Evolutionary conservation across 805 yeast genomes (phyloP).

Genomic region (Teunomyces tritomae): DNA sequence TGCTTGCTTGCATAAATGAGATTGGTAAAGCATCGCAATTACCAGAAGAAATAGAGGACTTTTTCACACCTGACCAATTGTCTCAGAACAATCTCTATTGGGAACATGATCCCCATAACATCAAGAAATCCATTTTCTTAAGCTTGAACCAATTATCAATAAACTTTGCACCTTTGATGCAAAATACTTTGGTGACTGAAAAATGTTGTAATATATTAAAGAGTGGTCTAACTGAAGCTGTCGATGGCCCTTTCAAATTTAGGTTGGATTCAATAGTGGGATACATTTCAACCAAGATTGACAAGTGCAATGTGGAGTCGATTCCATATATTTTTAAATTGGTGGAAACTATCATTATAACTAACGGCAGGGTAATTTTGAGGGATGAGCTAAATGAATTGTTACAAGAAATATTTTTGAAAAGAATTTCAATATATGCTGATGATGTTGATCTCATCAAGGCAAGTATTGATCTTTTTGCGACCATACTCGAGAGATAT

Average conservation of each 20-base stretch:
- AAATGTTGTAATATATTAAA: slow-evolving; percentile 61
- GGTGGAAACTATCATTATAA: slow-evolving; percentile 42
- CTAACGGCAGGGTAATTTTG: slow-evolving; percentile 30
- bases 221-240: slow-evolving; percentile 59
- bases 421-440: slow-evolving; percentile 31
- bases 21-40: slow-evolving; percentile 67
- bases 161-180: slow-evolving; percentile 32
- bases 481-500: slow-evolving; percentile 45
- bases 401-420: slow-evolving; percentile 36
- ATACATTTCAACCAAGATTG: slow-evolving; percentile 36
- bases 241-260: slow-evolving; percentile 67
- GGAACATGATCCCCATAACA: slow-evolving; percentile 44
- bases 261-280: slow-evolving; percentile 20
- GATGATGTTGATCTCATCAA: slow-evolving; percentile 62
- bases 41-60: slow-evolving; percentile 51
- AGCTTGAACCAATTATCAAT: slow-evolving; percentile 44
- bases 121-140: slow-evolving; percentile 42
- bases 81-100: slow-evolving; percentile 38
- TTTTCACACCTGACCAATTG: slow-evolving; percentile 31
- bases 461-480: slow-evolving; percentile 48
- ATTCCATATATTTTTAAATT: slow-evolving; percentile 46
- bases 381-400: slow-evolving; percentile 33
- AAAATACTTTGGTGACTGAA: slow-evolving; percentile 55
- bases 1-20: slow-evolving; percentile 63
- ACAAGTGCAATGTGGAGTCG: slow-evolving; percentile 27